Percentiles rank a stretch among this genome's conserved stretches.
These are phyloP conservation scores for Didymella keratinophila DNA, from an alignment of 2,329 filamentous ascomycete species.

Conservation along the genomic window DNA sequence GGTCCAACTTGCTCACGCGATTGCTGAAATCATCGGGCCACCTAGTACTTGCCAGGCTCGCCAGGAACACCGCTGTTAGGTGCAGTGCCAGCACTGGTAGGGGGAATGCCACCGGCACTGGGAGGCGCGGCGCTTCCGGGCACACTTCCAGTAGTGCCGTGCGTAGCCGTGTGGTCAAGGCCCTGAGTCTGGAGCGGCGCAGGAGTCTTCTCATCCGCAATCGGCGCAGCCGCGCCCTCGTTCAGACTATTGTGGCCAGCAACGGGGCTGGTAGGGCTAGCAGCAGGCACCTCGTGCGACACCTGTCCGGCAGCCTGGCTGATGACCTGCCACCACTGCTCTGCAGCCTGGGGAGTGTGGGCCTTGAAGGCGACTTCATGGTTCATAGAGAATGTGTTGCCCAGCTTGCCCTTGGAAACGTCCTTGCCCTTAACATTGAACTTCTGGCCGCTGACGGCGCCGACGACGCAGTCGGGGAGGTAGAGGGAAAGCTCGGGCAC, in stretches of 20 bases:
- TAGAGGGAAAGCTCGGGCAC: constrained; percentile 88
- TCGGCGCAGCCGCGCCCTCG: constrained; percentile 3
- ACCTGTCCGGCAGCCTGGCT: constrained; percentile 63
- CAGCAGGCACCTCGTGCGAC: constrained; percentile 53
- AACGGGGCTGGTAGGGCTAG: constrained; percentile 49
- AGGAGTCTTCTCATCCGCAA: constrained; percentile 27
- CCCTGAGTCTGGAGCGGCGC: constrained; percentile 47
- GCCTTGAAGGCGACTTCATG: constrained; percentile 90
- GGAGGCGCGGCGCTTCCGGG: constrained; percentile 27
- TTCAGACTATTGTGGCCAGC: constrained; percentile 32
- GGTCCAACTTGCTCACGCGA: too few species aligned
- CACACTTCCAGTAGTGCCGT: constrained; percentile 23
- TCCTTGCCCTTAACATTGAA: constrained; percentile 98
- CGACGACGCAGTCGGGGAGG: constrained; percentile 86
- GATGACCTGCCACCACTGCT: constrained; percentile 85
- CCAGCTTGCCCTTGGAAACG: constrained; percentile 75
- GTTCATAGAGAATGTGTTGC: constrained; percentile 79
- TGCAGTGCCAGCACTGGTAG: constrained; percentile 16
- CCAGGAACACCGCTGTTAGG: constrained; percentile 29
- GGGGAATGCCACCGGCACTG: constrained; percentile 5
- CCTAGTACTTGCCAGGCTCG: constrained; percentile 43
- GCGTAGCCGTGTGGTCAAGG: constrained; percentile 33
- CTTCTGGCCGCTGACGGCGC: constrained; percentile 75
- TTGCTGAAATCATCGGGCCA: neutral
- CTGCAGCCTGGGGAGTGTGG: constrained; percentile 77